Percentiles rank a stretch among this genome's conserved stretches.
These are phyloP conservation scores for barley (Hordeum vulgare) DNA, from an alignment of 176 grass and related monocot genomes.

Conservation along the genomic window DNA sequence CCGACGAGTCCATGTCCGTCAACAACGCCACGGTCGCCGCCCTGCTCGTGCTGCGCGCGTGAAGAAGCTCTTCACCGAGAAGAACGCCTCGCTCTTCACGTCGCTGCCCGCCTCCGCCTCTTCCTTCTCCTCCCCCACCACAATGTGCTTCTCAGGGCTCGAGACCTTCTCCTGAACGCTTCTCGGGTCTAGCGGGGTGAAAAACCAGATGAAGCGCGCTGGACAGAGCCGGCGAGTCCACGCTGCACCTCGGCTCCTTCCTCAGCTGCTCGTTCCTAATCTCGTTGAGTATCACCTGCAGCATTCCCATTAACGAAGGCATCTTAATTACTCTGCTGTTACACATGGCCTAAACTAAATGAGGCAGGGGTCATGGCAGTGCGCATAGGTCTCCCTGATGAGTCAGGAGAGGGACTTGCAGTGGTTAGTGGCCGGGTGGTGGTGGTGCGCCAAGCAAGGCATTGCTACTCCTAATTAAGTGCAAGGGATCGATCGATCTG, in stretches of 20 bases:
- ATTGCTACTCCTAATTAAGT: too few relatives aligned
- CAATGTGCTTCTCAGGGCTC: not conserved
- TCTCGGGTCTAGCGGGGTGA: conserved; percentile 31
- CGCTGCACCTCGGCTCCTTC: conserved; percentile 36
- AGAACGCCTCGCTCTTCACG: conserved; percentile 65
- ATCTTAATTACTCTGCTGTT: not conserved
- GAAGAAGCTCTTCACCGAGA: conserved; percentile 88
- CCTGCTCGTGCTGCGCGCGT: conserved; percentile 64
- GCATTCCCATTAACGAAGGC: not conserved
- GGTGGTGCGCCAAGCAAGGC: conserved; percentile 50
- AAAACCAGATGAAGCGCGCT: conserved; percentile 41
- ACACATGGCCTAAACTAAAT: not conserved
- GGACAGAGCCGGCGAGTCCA: conserved; percentile 19
- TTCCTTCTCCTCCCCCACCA: not conserved
- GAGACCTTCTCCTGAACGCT: conserved; percentile 26
- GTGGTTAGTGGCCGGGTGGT: conserved; percentile 18
- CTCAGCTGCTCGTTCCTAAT: conserved; percentile 56
- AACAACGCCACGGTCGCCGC: conserved; percentile 36
- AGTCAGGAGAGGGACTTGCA: conserved; percentile 58
- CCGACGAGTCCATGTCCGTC: conserved; percentile 28
- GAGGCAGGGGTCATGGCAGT: conserved; percentile 68
- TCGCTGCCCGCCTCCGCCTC: not conserved
- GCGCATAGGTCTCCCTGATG: conserved; percentile 55
- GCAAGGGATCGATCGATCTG: too few relatives aligned
- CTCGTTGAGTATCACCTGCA: conserved; percentile 72